Conservation (phyloP, 768 basidiomycete species). For the Termitomyces sp. region DNA sequence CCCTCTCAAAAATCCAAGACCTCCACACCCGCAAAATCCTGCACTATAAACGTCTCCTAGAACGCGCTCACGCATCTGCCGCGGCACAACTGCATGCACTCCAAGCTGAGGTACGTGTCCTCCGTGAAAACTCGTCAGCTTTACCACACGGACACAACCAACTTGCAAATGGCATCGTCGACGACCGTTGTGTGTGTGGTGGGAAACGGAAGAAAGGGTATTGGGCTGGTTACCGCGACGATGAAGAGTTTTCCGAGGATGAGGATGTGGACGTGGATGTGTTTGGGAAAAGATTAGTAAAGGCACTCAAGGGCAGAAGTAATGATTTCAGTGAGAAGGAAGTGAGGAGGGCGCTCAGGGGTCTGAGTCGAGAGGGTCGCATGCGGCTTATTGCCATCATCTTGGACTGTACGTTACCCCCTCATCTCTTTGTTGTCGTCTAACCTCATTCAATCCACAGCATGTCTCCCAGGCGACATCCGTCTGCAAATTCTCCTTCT, state of each 20-base stretch:
- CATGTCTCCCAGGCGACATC: constrained; percentile 81
- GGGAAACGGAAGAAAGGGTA: constrained; percentile 59
- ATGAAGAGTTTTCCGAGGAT: constrained; percentile 27
- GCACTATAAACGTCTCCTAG: constrained; percentile 73
- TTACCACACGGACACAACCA: constrained; percentile 11
- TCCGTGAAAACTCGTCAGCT: constrained; percentile 38
- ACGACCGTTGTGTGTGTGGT: constrained; percentile 46
- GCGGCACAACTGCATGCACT: constrained; percentile 83
- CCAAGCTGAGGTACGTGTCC: constrained; percentile 70
- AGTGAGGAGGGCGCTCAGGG: constrained; percentile 57
- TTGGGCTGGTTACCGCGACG: constrained; percentile 64
- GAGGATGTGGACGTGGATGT: constrained; percentile 29
- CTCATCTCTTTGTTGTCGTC: not conserved
- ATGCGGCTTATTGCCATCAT: constrained; percentile 36
- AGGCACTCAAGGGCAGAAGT: constrained; percentile 42
- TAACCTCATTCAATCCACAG: constrained; percentile 25
- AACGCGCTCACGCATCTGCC: constrained; percentile 71
- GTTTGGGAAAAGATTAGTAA: constrained; percentile 27
- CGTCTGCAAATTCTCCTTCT: constrained; percentile 77
- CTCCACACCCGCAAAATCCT: constrained; percentile 54
- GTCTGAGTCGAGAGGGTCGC: constrained; percentile 58
- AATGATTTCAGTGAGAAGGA: constrained; percentile 66
- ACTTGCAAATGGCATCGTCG: constrained; percentile 19
- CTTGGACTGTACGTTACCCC: constrained; percentile 43
- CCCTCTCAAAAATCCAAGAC: constrained; percentile 31